Evolutionary conservation across 768 basidiomycete genomes (phyloP).

Genomic region (Kwoniella dendrophila): DNA sequence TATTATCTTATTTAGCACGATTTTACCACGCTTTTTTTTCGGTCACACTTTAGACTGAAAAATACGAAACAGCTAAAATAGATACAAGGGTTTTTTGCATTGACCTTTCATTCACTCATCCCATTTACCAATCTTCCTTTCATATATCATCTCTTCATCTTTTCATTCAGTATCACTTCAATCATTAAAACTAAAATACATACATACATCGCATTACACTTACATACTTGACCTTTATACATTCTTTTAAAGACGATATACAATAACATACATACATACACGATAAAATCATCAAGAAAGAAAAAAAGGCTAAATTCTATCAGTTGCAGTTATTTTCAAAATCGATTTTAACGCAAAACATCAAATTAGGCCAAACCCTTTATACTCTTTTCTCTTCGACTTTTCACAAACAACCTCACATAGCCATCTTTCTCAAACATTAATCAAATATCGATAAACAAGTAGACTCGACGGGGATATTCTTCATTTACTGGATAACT

Average conservation of each 20-base stretch:
- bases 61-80: neutral
- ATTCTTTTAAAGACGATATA: conserved; percentile 1
- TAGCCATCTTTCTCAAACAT: too few relatives aligned
- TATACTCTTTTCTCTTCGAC: neutral
- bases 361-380: neutral
- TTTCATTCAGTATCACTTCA: neutral
- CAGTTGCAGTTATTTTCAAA: conserved; percentile 6
- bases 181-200: neutral
- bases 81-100: neutral
- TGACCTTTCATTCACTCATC: neutral
- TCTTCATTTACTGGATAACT: too few relatives aligned
- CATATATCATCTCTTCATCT: neutral
- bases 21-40: neutral
- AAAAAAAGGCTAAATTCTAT: conserved; percentile 1
- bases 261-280: neutral
- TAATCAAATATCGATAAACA: too few relatives aligned
- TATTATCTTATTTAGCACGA: neutral
- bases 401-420: neutral
- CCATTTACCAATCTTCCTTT: neutral
- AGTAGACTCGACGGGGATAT: too few relatives aligned
- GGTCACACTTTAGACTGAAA: neutral
- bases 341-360: too few relatives aligned
- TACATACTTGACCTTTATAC: conserved; percentile 13
- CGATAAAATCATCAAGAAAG: neutral
- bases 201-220: too few relatives aligned